Conservation (phyloP, 2,329 filamentous ascomycete species). For the Verticillium longisporum region DNA sequence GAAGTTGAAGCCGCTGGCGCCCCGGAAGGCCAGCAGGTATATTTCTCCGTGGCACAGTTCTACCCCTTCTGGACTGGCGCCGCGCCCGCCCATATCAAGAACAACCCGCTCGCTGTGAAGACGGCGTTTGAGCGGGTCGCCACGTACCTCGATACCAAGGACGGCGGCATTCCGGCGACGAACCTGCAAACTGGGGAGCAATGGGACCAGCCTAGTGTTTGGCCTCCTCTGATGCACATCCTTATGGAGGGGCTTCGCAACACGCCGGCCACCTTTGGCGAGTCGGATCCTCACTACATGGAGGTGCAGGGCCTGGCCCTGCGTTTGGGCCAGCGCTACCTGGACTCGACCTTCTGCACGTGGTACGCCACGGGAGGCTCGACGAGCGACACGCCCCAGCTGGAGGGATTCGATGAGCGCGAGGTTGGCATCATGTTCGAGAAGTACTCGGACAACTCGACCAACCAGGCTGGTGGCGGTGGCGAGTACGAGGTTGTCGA, state of each 20-base stretch:
- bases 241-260: conserved; percentile 56
- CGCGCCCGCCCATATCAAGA: conserved; percentile 47
- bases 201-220: conserved; percentile 66
- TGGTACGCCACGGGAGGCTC: conserved; percentile 62
- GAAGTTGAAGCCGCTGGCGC: conserved; percentile 34
- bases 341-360: conserved; percentile 63
- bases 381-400: conserved; percentile 43
- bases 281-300: conserved; percentile 45
- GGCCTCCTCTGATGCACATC: conserved; percentile 61
- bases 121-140: conserved; percentile 46
- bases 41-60: conserved; percentile 54
- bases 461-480: conserved; percentile 54
- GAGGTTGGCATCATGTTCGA: conserved; percentile 60
- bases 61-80: conserved; percentile 66
- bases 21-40: conserved; percentile 47
- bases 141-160: conserved; percentile 40
- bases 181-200: conserved; percentile 57
- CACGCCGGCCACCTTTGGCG: conserved; percentile 48
- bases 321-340: conserved; percentile 55
- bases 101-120: conserved; percentile 51
- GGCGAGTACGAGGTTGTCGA: conserved; percentile 65
- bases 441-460: conserved; percentile 57
- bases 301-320: conserved; percentile 50
- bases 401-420: conserved; percentile 34
- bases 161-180: conserved; percentile 55